phyloP scores from a whole-genome alignment of 345 rosid species.

The Pugionium cornutum region DNA sequence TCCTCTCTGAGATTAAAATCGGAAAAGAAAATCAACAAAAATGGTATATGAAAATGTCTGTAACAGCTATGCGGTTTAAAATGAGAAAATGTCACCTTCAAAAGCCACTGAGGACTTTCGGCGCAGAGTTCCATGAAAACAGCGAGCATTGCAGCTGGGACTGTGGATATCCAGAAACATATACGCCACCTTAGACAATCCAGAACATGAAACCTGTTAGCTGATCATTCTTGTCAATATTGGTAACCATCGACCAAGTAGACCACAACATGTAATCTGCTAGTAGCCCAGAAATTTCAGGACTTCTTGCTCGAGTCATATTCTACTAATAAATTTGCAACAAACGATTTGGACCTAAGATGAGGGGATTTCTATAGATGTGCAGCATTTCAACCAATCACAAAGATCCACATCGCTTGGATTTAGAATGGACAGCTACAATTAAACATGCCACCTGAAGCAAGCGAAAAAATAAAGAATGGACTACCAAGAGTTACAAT shows the following conservation, averaged over 20 bases:
- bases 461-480: conserved; percentile 11
- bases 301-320: conserved; percentile 7
- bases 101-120: conserved; percentile 98
- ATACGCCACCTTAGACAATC: conserved; percentile 76
- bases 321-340: conserved; percentile 12
- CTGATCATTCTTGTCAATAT: conserved; percentile 12
- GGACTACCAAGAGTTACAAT: conserved; percentile 20
- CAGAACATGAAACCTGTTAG: conserved; percentile 27
- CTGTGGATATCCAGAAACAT: conserved; percentile 71
- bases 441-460: conserved; percentile 20
- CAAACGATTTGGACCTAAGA: conserved; percentile 16
- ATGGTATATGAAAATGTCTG: conserved; percentile 2
- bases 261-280: conserved; percentile 21
- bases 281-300: conserved; percentile 3
- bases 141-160: conserved; percentile 79
- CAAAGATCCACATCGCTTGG: conserved; percentile 2
- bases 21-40: conserved; percentile 9
- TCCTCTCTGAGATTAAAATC: conserved; percentile 60
- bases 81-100: conserved; percentile 56
- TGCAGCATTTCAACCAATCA: conserved; percentile 12
- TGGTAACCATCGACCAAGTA: conserved; percentile 6
- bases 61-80: conserved; percentile 21
- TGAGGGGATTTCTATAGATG: conserved; percentile 8
- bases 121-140: conserved; percentile 72
- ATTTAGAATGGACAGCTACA: conserved; percentile 1